Evolutionary conservation across 1,284 basidiomycete genomes (phyloP).

Genomic region (Stereum hirsutum): DNA sequence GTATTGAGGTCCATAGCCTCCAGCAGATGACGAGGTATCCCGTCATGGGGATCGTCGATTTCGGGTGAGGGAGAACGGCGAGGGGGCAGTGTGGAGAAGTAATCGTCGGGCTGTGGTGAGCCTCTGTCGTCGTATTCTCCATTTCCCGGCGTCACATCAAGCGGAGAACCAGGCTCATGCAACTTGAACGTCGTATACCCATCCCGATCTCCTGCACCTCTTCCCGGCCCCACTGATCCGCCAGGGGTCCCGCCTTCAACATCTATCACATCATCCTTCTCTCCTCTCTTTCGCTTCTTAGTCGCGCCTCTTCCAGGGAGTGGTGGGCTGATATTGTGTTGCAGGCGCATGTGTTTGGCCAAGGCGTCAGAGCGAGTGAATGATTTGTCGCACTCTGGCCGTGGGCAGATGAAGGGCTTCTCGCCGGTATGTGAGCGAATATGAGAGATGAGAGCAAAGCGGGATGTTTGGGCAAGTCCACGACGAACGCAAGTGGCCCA

Average conservation of each 20-base stretch:
- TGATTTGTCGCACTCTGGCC: constrained; percentile 86
- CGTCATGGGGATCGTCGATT: constrained; percentile 21
- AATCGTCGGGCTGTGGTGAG: background rate
- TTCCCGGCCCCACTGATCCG: background rate
- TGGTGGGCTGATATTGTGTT: constrained; percentile 73
- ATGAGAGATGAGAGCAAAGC: constrained; percentile 83
- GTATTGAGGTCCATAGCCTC: constrained; percentile 41
- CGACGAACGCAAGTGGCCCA: constrained; percentile 77
- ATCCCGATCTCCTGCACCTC: background rate
- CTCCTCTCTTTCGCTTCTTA: constrained; percentile 28
- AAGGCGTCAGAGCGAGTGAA: constrained; percentile 90
- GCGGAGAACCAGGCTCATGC: constrained; percentile 38
- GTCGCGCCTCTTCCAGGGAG: constrained; percentile 65
- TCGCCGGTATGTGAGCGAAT: constrained; percentile 88
- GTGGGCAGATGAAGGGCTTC: constrained; percentile 81
- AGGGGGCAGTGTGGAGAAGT: background rate
- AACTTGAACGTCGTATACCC: constrained; percentile 56
- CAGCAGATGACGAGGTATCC: constrained; percentile 41
- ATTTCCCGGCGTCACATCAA: constrained; percentile 24
- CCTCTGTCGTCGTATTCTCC: constrained; percentile 19
- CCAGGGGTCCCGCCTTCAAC: constrained; percentile 1
- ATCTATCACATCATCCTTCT: constrained; percentile 14
- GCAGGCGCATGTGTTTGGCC: constrained; percentile 84
- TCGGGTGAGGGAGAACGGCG: constrained; percentile 10
- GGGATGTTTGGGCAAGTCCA: constrained; percentile 76